Conservation (phyloP, 352 stramenopile genomes). For the Discostella stelligera region DNA sequence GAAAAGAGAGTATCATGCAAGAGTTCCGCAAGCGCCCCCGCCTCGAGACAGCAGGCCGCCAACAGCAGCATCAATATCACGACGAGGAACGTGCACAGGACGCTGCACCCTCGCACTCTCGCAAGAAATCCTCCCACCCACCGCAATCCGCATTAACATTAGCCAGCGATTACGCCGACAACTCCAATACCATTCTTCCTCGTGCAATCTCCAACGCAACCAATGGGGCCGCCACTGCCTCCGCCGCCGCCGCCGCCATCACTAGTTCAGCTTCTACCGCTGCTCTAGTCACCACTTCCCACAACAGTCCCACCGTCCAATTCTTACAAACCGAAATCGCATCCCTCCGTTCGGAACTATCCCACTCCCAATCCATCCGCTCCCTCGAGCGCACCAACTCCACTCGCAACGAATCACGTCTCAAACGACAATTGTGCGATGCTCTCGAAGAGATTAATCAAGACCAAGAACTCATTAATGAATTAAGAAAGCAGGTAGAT, state of each 20-base stretch:
- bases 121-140: background rate
- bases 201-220: background rate
- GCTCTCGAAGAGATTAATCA: conserved; percentile 63
- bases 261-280: background rate
- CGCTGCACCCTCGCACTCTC: background rate
- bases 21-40: conserved; percentile 44
- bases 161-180: background rate
- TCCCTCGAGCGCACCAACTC: conserved; percentile 59
- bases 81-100: background rate
- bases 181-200: background rate
- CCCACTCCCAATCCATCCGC: conserved; percentile 64
- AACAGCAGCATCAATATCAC: background rate
- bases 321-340: conserved; percentile 55
- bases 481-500: conserved; percentile 52
- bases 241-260: background rate
- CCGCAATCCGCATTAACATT: conserved; percentile 8
- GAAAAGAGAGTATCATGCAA: background rate
- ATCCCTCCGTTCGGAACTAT: conserved; percentile 58
- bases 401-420: conserved; percentile 44
- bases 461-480: conserved; percentile 50
- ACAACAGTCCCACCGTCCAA: conserved; percentile 1
- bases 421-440: conserved; percentile 66
- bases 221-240: background rate
- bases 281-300: too few relatives aligned
- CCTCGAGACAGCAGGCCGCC: background rate